phyloP scores from a whole-genome alignment of 768 basidiomycete species.

The Psilocybe sp. region DNA sequence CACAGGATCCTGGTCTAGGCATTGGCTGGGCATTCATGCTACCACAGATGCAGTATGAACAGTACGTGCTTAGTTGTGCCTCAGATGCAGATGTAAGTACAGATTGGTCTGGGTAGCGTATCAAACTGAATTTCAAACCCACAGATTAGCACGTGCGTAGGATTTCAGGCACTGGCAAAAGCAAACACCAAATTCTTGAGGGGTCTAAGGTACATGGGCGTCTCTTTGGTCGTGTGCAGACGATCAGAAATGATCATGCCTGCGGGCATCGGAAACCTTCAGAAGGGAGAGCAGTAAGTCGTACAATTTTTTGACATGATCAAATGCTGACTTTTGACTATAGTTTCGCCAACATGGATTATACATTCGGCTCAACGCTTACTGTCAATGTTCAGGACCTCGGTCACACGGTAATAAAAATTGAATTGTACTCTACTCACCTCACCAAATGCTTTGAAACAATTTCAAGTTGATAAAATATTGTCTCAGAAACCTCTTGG shows the following conservation, averaged over 20 bases:
- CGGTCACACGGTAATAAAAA: too few species aligned
- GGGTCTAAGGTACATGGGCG: conserved; percentile 12
- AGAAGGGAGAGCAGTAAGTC: conserved; percentile 28
- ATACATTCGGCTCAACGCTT: conserved; percentile 7
- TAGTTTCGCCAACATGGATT: conserved; percentile 12
- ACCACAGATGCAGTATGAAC: conserved; percentile 1
- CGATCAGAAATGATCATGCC: conserved; percentile 9
- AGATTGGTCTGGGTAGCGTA: background rate
- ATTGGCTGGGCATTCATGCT: conserved; percentile 10
- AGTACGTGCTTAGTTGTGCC: conserved; percentile 5
- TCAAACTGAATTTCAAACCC: background rate
- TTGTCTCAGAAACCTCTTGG: too few species aligned
- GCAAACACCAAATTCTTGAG: conserved; percentile 4
- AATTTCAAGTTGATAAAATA: too few species aligned
- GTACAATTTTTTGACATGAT: background rate
- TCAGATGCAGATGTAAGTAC: conserved; percentile 8
- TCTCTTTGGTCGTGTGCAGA: conserved; percentile 4
- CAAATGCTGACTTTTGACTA: background rate
- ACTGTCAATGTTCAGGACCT: too few species aligned
- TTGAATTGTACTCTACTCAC: too few species aligned
- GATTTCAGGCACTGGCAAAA: conserved; percentile 12
- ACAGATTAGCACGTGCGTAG: conserved; percentile 14
- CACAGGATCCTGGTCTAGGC: conserved; percentile 7
- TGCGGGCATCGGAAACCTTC: conserved; percentile 22
- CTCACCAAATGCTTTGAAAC: too few species aligned